A percentile compares a stretch with the other conserved stretches of the same genome.
Evolutionary conservation across 2,329 filamentous ascomycete species (phyloP).

Genomic region (Colletotrichum sansevieriae): DNA sequence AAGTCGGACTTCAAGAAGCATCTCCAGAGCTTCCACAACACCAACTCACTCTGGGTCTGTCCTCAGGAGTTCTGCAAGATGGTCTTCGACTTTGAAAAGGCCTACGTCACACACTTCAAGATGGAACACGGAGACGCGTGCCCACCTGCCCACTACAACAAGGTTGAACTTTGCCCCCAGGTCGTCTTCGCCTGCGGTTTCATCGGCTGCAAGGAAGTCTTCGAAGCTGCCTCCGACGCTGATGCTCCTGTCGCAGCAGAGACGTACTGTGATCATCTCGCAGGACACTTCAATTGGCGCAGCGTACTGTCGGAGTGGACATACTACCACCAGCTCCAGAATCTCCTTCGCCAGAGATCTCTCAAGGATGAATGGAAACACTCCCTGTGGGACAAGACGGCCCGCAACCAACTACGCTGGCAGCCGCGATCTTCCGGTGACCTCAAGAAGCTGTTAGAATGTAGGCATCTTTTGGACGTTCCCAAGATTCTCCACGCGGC

Average conservation of each 20-base stretch:
- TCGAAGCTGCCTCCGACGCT: constrained; percentile 54
- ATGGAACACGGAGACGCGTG: constrained; percentile 51
- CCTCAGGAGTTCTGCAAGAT: constrained; percentile 56
- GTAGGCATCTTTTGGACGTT: constrained; percentile 57
- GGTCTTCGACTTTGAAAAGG: constrained; percentile 60
- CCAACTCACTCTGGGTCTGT: constrained; percentile 59
- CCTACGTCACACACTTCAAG: constrained; percentile 60
- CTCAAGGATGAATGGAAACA: constrained; percentile 61
- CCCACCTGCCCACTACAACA: constrained; percentile 55
- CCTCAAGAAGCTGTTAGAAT: constrained; percentile 59
- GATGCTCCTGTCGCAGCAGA: constrained; percentile 55
- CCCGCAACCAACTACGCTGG: constrained; percentile 56
- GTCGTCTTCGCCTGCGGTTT: constrained; percentile 61
- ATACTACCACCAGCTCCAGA: constrained; percentile 58
- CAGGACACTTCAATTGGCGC: constrained; percentile 57
- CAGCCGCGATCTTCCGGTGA: constrained; percentile 57
- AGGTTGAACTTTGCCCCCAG: constrained; percentile 57
- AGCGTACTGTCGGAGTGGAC: constrained; percentile 52
- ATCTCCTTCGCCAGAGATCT: constrained; percentile 58
- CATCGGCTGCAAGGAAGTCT: constrained; percentile 56
- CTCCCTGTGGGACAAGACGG: constrained; percentile 60
- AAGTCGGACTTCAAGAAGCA: constrained; percentile 65
- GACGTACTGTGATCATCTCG: constrained; percentile 62
- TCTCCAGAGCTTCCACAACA: constrained; percentile 61
- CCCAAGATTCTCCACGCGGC: constrained; percentile 58